Percentiles rank a stretch among this genome's conserved stretches.
phyloP scores from a whole-genome alignment of 805 yeast species.

The Sungouiozyma ichnusensis region DNA sequence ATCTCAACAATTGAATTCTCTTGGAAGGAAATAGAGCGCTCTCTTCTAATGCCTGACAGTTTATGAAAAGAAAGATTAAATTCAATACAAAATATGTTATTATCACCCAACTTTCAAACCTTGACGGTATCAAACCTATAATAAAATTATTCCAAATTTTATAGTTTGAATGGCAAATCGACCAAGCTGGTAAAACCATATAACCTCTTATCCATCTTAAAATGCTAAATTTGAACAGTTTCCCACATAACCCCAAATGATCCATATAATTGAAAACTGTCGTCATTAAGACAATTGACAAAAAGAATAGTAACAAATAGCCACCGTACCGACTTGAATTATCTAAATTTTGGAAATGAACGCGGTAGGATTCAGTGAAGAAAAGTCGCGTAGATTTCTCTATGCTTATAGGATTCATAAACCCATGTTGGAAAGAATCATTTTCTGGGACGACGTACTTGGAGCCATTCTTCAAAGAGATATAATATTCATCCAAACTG shows the following conservation, averaged over 20 bases:
- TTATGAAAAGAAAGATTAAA: constrained; percentile 5
- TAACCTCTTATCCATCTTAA: constrained; percentile 12
- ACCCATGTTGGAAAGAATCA: not conserved
- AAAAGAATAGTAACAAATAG: constrained; percentile 10
- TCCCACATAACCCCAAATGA: constrained; percentile 6
- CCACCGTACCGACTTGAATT: constrained; percentile 9
- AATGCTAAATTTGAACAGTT: constrained; percentile 5
- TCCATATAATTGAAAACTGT: constrained; percentile 6
- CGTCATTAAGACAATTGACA: constrained; percentile 4
- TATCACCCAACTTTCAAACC: constrained; percentile 13
- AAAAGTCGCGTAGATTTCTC: constrained; percentile 4
- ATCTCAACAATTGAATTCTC: constrained; percentile 15
- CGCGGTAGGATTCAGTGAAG: constrained; percentile 12
- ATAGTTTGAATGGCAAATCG: constrained; percentile 14
- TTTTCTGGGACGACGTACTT: not conserved
- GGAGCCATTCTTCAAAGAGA: constrained; percentile 12
- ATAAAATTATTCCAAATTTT: constrained; percentile 4
- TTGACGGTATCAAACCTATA: constrained; percentile 16
- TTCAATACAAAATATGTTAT: constrained; percentile 12
- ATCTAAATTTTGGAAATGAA: constrained; percentile 13
- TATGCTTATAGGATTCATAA: constrained; percentile 10
- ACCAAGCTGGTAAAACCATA: constrained; percentile 11
- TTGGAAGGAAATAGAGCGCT: constrained; percentile 9
- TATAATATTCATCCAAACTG: constrained; percentile 3
- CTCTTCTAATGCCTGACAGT: constrained; percentile 10